A percentile compares a stretch with the other conserved stretches of the same genome.
Conservation (phyloP, 2,329 filamentous ascomycete species). For the Colletotrichum sidae region DNA sequence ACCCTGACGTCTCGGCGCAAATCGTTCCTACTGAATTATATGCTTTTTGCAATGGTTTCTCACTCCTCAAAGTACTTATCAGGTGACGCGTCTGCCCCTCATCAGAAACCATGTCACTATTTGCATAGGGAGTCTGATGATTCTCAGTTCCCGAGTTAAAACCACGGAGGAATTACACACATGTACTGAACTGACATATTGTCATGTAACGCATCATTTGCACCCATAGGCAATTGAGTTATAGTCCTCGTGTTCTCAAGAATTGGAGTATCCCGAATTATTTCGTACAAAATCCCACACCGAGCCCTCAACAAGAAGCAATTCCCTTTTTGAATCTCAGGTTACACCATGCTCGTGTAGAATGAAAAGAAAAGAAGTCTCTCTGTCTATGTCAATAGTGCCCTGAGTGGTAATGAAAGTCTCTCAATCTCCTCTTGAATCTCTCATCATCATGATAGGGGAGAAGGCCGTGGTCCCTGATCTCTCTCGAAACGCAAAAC, state of each 20-base stretch:
- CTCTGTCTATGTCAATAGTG: conserved; percentile 38
- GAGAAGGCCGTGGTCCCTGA: conserved; percentile 38
- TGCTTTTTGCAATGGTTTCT: too few species aligned
- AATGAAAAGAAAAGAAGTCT: conserved; percentile 30
- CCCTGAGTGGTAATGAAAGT: conserved; percentile 37
- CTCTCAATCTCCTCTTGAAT: conserved; percentile 38
- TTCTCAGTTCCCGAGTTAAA: too few species aligned
- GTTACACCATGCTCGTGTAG: conserved; percentile 38
- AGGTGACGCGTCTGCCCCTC: too few species aligned
- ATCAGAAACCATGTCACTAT: too few species aligned
- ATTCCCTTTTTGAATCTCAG: conserved; percentile 38
- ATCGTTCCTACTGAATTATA: too few species aligned
- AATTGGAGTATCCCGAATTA: conserved; percentile 24
- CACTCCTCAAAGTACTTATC: too few species aligned
- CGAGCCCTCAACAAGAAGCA: conserved; percentile 35
- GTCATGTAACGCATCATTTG: neutral
- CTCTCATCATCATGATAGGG: conserved; percentile 36
- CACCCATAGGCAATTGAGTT: neutral
- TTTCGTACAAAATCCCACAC: conserved; percentile 36
- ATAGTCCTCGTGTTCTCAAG: conserved; percentile 26
- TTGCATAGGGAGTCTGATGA: too few species aligned
- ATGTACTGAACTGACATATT: neutral
- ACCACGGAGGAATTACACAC: too few species aligned
- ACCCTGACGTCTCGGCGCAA: too few species aligned
- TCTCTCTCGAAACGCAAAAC: conserved; percentile 41